Conservation (phyloP, 129 eudicot species). For the Flaveria linearis region DNA sequence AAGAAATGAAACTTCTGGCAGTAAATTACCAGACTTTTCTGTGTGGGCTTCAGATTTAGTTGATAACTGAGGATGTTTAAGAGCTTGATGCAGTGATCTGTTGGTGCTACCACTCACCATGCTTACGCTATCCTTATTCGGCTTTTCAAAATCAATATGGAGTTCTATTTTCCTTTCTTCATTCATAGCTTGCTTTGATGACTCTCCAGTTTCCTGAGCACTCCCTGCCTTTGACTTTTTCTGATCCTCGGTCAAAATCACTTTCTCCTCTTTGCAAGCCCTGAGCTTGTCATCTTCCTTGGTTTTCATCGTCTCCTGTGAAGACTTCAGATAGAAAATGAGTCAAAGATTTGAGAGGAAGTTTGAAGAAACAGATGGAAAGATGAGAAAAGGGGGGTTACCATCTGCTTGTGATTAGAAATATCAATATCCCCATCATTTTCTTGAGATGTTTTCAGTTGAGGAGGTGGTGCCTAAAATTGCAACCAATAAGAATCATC, state of each 20-base stretch:
- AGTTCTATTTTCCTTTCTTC: slow-evolving; percentile 34
- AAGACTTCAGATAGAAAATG: neutral
- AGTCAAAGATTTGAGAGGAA: neutral
- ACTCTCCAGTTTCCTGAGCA: slow-evolving; percentile 44
- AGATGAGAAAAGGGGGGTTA: neutral
- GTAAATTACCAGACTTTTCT: slow-evolving; percentile 59
- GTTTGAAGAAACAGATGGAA: neutral
- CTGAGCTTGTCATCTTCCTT: slow-evolving; percentile 41
- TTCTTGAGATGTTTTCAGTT: slow-evolving; percentile 61
- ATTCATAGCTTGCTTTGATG: slow-evolving; percentile 30
- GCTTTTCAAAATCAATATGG: slow-evolving; percentile 59
- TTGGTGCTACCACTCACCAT: slow-evolving; percentile 15
- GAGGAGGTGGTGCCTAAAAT: slow-evolving; percentile 98
- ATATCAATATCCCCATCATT: slow-evolving; percentile 42
- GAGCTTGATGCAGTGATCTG: slow-evolving; percentile 42
- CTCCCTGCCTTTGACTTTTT: slow-evolving; percentile 36
- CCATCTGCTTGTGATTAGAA: slow-evolving; percentile 39
- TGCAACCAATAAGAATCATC: slow-evolving; percentile 12
- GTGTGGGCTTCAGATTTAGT: slow-evolving; percentile 48
- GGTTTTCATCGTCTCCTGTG: slow-evolving; percentile 44
- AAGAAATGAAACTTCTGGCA: neutral
- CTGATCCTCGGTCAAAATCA: slow-evolving; percentile 33
- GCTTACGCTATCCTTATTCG: slow-evolving; percentile 39
- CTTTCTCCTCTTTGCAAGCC: slow-evolving; percentile 30
- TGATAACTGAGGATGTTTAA: slow-evolving; percentile 53